Evolutionary conservation across 257 asterid species (phyloP).

Genomic region (Penstemon newberryi): DNA sequence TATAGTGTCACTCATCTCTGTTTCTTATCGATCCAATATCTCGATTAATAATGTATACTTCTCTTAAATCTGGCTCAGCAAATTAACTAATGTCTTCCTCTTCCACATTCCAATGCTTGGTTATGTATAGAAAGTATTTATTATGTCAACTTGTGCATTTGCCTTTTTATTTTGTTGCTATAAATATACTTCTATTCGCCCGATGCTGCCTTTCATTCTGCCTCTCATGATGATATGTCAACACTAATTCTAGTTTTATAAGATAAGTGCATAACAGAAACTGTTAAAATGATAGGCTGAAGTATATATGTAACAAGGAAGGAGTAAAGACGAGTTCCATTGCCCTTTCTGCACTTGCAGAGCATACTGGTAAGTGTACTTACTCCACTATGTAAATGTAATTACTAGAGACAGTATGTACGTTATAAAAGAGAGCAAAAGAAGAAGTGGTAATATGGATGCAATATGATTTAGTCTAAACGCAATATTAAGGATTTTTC

Average conservation of each 20-base stretch:
- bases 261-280: slow-evolving; percentile 15
- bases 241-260: not conserved
- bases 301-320: slow-evolving; percentile 84
- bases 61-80: not conserved
- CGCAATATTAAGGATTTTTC: not conserved
- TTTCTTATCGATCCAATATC: not conserved
- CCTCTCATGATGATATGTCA: slow-evolving; percentile 11
- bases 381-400: slow-evolving; percentile 2
- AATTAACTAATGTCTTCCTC: slow-evolving; percentile 10
- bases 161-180: slow-evolving; percentile 1
- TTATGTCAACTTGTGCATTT: slow-evolving; percentile 4
- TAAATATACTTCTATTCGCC: slow-evolving; percentile 18
- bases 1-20: slow-evolving; percentile 1
- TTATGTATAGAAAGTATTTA: slow-evolving; percentile 23
- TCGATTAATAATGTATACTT: slow-evolving; percentile 4
- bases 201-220: slow-evolving; percentile 23
- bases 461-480: not conserved
- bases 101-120: slow-evolving; percentile 14
- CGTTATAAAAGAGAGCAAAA: not conserved
- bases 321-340: slow-evolving; percentile 70
- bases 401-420: not conserved
- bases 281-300: slow-evolving; percentile 60
- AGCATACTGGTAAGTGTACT: slow-evolving; percentile 64
- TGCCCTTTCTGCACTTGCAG: slow-evolving; percentile 80
- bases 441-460: not conserved